These are phyloP conservation scores for Selaginella tamariscina DNA, from an alignment of 75 land plant species.

Conservation along the genomic window DNA sequence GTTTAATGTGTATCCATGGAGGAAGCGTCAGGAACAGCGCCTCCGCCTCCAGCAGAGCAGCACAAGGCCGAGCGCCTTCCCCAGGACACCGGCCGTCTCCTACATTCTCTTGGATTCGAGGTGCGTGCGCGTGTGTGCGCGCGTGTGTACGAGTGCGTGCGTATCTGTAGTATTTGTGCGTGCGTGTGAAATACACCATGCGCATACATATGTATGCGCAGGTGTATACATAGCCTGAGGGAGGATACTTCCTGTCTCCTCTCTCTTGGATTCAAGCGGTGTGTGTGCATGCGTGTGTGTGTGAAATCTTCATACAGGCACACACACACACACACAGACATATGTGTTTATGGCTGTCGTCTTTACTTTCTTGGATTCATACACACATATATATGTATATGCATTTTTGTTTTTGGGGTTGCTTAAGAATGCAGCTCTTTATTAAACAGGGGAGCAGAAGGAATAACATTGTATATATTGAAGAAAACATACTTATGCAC, in stretches of 20 bases:
- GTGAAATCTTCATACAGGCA: not conserved
- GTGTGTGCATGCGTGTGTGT: not conserved
- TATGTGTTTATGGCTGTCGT: not conserved
- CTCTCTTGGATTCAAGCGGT: not conserved
- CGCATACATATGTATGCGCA: not conserved
- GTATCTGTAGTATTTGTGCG: not conserved
- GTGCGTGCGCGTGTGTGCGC: constrained; percentile 6
- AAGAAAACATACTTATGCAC: constrained; percentile 16
- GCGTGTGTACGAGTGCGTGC: not conserved
- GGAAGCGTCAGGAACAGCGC: not conserved
- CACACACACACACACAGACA: not conserved
- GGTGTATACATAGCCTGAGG: not conserved
- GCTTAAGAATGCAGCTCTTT: not conserved
- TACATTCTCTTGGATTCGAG: constrained; percentile 22
- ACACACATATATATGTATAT: not conserved
- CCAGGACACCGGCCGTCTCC: constrained; percentile 15
- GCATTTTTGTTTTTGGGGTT: not conserved
- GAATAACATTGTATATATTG: constrained; percentile 25
- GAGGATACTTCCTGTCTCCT: not conserved
- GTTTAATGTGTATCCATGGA: not conserved
- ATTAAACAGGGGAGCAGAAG: constrained; percentile 25
- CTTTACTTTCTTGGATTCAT: not conserved
- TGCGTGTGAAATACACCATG: not conserved
- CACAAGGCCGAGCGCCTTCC: not conserved
- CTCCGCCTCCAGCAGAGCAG: constrained; percentile 11